Percentiles rank a stretch among this genome's conserved stretches.
phyloP scores from a whole-genome alignment of 208 protist genomes.

The Paratrypanosoma confusum region DNA sequence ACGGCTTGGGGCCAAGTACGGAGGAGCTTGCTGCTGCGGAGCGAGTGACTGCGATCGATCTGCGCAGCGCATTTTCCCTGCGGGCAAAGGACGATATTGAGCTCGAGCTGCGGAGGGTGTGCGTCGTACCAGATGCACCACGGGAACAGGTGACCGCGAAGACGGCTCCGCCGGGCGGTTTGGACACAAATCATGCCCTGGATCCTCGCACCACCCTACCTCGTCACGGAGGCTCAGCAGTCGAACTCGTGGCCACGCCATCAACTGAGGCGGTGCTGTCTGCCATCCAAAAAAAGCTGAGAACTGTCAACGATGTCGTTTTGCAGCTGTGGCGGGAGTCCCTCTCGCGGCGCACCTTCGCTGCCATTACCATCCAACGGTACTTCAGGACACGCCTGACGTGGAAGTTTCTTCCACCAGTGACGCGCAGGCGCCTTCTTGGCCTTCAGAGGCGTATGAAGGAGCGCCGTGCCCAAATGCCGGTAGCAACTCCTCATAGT shows the following conservation, averaged over 20 bases:
- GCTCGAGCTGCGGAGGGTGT: no score
- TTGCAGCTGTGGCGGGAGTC: conserved; percentile 57
- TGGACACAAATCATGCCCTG: no score
- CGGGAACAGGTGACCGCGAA: no score
- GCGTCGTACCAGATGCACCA: no score
- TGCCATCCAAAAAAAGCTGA: conserved; percentile 69
- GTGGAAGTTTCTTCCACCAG: conserved; percentile 26
- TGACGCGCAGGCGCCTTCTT: conserved; percentile 15
- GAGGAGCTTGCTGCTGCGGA: no score
- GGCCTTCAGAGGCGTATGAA: conserved; percentile 16
- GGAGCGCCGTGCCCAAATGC: not conserved
- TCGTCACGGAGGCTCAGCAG: no score
- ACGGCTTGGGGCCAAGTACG: conserved; percentile 24
- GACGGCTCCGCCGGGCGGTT: no score
- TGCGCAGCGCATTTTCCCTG: no score
- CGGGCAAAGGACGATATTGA: no score
- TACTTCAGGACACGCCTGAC: conserved; percentile 34
- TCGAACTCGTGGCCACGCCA: no score
- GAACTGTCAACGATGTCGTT: conserved; percentile 40
- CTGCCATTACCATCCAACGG: conserved; percentile 50
- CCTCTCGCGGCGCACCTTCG: conserved; percentile 35
- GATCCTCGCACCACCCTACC: no score
- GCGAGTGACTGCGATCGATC: no score
- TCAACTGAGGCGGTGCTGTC: conserved; percentile 24
- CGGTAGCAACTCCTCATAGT: not conserved